A percentile compares a stretch with the other conserved stretches of the same genome.
These are phyloP conservation scores for Tilletia horrida DNA, from an alignment of 1,284 basidiomycete species.

Conservation along the genomic window DNA sequence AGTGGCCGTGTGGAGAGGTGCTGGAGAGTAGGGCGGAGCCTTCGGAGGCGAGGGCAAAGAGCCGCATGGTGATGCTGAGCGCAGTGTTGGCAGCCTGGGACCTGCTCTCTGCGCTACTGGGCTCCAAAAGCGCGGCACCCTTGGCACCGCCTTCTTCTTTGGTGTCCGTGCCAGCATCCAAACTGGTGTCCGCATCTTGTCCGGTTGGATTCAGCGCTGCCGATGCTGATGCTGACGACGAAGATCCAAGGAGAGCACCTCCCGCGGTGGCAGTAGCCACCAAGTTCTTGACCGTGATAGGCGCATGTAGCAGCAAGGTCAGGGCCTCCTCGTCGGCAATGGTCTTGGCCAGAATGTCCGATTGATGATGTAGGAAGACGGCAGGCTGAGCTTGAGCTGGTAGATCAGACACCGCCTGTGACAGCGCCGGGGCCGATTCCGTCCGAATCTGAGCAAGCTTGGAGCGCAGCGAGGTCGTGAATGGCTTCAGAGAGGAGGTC, in stretches of 20 bases:
- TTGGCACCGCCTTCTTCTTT: not conserved
- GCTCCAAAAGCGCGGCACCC: not conserved
- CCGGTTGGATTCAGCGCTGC: not conserved
- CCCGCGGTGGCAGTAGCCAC: not conserved
- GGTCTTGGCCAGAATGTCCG: slow-evolving; percentile 12
- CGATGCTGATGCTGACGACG: not conserved
- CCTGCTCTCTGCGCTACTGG: not conserved
- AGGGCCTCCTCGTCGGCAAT: slow-evolving; percentile 11
- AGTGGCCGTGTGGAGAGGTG: not conserved
- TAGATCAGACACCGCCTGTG: not conserved
- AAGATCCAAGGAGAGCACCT: not conserved
- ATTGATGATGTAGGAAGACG: slow-evolving; percentile 1
- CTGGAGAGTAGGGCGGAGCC: slow-evolving; percentile 8
- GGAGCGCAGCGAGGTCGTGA: not conserved
- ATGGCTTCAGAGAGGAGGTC: not conserved
- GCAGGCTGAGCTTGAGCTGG: not conserved
- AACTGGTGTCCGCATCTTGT: not conserved
- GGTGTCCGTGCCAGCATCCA: not conserved
- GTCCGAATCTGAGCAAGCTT: not conserved
- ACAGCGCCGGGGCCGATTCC: not conserved
- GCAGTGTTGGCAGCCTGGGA: slow-evolving; percentile 13
- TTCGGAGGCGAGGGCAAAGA: slow-evolving; percentile 5
- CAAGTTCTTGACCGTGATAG: slow-evolving; percentile 12
- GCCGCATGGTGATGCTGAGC: slow-evolving; percentile 17
- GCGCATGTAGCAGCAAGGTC: not conserved